Percentiles rank a stretch among this genome's conserved stretches.
Conservation (phyloP, 164 flowering plant genomes). For the Kingdonia uniflora region DNA sequence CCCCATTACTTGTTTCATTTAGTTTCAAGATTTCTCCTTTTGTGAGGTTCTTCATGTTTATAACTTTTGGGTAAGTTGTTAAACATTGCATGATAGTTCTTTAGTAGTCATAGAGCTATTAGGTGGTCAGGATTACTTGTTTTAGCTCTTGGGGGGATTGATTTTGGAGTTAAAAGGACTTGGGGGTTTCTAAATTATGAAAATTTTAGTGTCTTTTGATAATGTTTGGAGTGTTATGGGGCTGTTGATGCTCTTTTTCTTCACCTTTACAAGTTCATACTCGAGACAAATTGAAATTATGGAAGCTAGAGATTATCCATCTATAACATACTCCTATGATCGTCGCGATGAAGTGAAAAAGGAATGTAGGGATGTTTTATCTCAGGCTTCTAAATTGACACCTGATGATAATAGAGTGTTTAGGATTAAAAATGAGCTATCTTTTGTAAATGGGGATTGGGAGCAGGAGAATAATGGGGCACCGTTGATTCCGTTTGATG, state of each 20-base stretch:
- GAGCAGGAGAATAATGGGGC: not conserved
- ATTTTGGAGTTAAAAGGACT: not conserved
- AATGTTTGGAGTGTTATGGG: constrained; percentile 17
- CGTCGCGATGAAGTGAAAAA: constrained; percentile 40
- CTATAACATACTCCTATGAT: constrained; percentile 26
- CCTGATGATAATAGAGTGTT: not conserved
- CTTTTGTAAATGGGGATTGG: not conserved
- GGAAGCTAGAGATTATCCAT: constrained; percentile 12
- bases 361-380: not conserved
- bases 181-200: constrained; percentile 15
- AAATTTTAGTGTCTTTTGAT: constrained; percentile 7
- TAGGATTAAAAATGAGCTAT: not conserved
- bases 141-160: constrained; percentile 6
- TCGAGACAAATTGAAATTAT: not conserved
- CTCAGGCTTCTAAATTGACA: not conserved
- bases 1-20: no score
- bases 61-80: no score
- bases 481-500: not conserved
- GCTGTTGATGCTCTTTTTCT: no score
- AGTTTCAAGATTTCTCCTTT: no score
- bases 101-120: not conserved
- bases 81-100: no score
- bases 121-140: constrained; percentile 7
- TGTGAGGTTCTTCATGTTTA: no score
- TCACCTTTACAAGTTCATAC: constrained; percentile 20